phyloP scores from a whole-genome alignment of 805 yeast genomes.

The Wickerhamiella vanderwaltii region DNA sequence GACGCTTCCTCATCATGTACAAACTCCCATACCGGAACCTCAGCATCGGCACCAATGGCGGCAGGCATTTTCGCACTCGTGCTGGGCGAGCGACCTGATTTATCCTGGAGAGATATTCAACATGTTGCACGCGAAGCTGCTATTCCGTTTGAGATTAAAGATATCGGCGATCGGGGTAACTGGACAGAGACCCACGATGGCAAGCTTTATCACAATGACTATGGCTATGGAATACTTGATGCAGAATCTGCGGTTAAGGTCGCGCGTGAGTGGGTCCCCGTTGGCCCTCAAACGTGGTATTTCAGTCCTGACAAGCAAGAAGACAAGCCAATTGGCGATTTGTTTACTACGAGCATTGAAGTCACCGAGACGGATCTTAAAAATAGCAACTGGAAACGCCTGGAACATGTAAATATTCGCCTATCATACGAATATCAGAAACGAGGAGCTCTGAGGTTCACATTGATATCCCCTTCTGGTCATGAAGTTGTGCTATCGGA shows the following conservation, averaged over 20 bases:
- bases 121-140: constrained; percentile 66
- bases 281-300: constrained; percentile 86
- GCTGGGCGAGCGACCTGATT: constrained; percentile 67
- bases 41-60: constrained; percentile 97
- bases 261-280: constrained; percentile 67
- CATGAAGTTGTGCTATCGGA: constrained; percentile 62
- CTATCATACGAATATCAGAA: constrained; percentile 52
- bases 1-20: constrained; percentile 63
- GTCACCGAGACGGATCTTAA: constrained; percentile 40
- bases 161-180: constrained; percentile 37
- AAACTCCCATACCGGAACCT: constrained; percentile 81
- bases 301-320: constrained; percentile 37
- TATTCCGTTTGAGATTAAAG: constrained; percentile 44
- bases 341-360: constrained; percentile 27
- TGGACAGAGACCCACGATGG: constrained; percentile 66
- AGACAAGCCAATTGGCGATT: constrained; percentile 21
- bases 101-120: constrained; percentile 95
- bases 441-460: constrained; percentile 61
- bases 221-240: constrained; percentile 88
- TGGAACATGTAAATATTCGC: constrained; percentile 80
- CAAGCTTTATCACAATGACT: constrained; percentile 64
- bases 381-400: constrained; percentile 46
- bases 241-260: constrained; percentile 59
- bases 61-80: constrained; percentile 89
- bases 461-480: constrained; percentile 64